These are phyloP conservation scores for Fusarium xyrophilum DNA, from an alignment of 2,329 filamentous ascomycete genomes.

Conservation along the genomic window DNA sequence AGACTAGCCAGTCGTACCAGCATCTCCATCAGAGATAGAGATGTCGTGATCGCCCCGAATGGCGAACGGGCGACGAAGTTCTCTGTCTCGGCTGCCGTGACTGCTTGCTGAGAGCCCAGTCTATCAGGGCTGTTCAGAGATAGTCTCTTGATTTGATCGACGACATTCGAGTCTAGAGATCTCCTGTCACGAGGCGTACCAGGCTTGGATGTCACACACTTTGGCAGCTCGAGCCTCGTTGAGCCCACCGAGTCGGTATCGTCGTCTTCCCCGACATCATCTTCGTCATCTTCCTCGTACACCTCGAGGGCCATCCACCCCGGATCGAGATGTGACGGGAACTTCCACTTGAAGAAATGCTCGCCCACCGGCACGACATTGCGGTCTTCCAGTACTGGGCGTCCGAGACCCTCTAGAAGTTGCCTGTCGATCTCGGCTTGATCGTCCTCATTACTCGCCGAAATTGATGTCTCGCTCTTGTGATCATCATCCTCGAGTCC, in stretches of 20 bases:
- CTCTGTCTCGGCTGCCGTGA: constrained; percentile 30
- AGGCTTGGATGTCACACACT: constrained; percentile 13
- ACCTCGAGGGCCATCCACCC: constrained; percentile 95
- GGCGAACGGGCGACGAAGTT: constrained; percentile 52
- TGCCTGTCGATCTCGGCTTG: constrained; percentile 58
- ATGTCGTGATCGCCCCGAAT: constrained; percentile 61
- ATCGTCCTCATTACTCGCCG: constrained; percentile 34
- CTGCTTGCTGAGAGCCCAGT: constrained; percentile 2
- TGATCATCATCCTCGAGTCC: constrained; percentile 46
- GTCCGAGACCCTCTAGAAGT: constrained; percentile 41
- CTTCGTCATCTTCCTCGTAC: constrained; percentile 64
- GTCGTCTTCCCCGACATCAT: constrained; percentile 44
- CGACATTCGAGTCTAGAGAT: constrained; percentile 49
- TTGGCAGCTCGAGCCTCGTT: constrained; percentile 43
- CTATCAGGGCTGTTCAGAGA: constrained; percentile 42
- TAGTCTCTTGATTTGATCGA: constrained; percentile 51
- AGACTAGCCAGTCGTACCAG: constrained; percentile 83
- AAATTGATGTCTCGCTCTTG: constrained; percentile 16
- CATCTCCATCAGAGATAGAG: constrained; percentile 82
- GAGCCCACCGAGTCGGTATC: constrained; percentile 58
- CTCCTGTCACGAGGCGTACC: constrained; percentile 25
- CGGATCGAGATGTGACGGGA: constrained; percentile 79
- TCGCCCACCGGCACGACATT: not conserved
- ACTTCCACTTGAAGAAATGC: constrained; percentile 25
- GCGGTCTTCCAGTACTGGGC: not conserved